Conservation (phyloP, 805 yeast genomes). For the Candida nitratophila region DNA sequence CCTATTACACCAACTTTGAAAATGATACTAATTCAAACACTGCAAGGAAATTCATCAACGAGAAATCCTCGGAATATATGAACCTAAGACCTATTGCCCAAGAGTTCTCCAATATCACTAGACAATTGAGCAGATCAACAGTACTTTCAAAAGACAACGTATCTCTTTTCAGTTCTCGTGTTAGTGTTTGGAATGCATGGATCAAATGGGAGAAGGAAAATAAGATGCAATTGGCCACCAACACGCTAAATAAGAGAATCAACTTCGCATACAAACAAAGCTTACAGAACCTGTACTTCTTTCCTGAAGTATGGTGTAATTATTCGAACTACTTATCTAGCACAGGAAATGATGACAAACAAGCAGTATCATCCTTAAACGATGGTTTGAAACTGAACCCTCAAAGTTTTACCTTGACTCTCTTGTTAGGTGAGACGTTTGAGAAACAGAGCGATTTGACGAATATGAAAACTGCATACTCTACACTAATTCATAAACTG, state of each 20-base stretch:
- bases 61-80: constrained; percentile 80
- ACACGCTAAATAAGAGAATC: constrained; percentile 46
- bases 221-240: constrained; percentile 52
- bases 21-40: constrained; percentile 65
- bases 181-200: constrained; percentile 65
- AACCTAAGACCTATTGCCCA: constrained; percentile 70
- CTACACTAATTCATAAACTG: constrained; percentile 41
- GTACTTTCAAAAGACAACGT: constrained; percentile 1
- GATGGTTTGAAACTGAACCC: constrained; percentile 63
- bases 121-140: constrained; percentile 2
- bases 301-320: constrained; percentile 74
- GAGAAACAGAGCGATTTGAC: constrained; percentile 51
- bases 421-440: constrained; percentile 59
- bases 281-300: constrained; percentile 50
- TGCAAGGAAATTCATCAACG: constrained; percentile 80
- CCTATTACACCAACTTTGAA: constrained; percentile 77
- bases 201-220: constrained; percentile 72
- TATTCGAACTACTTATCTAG: constrained; percentile 22
- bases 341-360: not conserved
- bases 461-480: constrained; percentile 44
- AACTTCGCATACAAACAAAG: constrained; percentile 70
- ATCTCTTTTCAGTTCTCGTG: constrained; percentile 29
- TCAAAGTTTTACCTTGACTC: constrained; percentile 56
- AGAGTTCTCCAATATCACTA: constrained; percentile 58
- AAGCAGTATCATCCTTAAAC: constrained; percentile 20